Base-by-base conservation (phyloP, 2,329 filamentous ascomycete genomes). In the Epichloe sibirici region DNA sequence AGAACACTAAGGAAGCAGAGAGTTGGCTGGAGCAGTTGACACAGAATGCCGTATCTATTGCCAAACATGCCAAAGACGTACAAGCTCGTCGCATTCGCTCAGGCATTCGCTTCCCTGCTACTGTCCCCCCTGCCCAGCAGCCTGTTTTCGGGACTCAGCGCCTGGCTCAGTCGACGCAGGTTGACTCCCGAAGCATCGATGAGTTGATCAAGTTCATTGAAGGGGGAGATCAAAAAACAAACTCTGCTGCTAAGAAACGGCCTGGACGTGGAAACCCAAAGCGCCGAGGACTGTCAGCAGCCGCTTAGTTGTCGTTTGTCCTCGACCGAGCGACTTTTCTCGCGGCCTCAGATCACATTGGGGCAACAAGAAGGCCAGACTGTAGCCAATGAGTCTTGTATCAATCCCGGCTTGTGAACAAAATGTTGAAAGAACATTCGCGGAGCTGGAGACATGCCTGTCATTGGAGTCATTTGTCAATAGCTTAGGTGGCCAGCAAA, bases 1-100 rank as follows among this genome's bases (percentile, higher is more conserved):
- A 90, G 69, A 97, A 98, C 74, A 98, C 93, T 57, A 96, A 95
- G 74, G 93, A 98, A 68, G 91, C 93, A 2, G 90, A 95, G 73
- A 88, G 81, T 64, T 98, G 93, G 93, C 81, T 97, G 25, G 89
- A 95, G 70, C 90, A 95, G 69, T 80, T 98, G 54, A 97, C 91
- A 0, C 88, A 94, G 69, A 96, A 94, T 63, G 93, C 93, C 45
- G 93, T 98, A 42, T 86, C 83, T 37, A 90, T 97, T 59, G 91
- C 90, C 49, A 96, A 94, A 74, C 90, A 95, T 63, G 86, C 88
- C 55, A 95, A 95, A 72, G 87, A 93, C 57, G 76, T 88, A 39
- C 84, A 93, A 69, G 82, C 83, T 47, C 82, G 85, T 52, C 80
- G 86, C 55, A 76, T 90, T 44, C 82, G 84, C 55, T 78, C 85